Percentiles rank a stretch among this genome's conserved stretches.
These are phyloP conservation scores for Apiospora kogelbergensis DNA, from an alignment of 2,329 filamentous ascomycete species.

Conservation along the genomic window DNA sequence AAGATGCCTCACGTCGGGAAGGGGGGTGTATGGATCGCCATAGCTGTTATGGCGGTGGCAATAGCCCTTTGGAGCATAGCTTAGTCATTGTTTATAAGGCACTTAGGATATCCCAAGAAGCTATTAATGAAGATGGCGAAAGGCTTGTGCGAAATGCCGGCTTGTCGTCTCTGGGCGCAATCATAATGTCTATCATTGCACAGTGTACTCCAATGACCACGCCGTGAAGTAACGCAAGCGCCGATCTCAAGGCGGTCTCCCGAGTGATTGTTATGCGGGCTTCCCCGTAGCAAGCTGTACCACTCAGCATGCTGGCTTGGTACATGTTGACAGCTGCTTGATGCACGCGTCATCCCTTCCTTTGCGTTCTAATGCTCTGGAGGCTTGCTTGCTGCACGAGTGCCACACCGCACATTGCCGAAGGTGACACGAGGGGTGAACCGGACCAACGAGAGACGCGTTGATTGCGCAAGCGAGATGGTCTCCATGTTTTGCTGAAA, in stretches of 20 bases:
- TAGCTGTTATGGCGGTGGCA: not conserved
- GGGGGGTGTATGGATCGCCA: not conserved
- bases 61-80: not conserved
- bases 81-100: not conserved
- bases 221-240: not conserved
- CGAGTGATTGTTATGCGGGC: not conserved
- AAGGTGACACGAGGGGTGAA: not conserved
- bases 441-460: constrained; percentile 3
- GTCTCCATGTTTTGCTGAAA: not conserved
- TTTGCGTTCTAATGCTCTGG: not conserved
- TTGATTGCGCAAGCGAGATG: not conserved
- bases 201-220: not conserved
- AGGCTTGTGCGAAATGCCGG: constrained; percentile 1
- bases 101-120: not conserved
- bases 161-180: not conserved
- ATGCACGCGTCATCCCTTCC: not conserved
- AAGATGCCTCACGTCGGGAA: not conserved
- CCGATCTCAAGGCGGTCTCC: not conserved
- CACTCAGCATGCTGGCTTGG: not conserved
- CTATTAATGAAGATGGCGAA: not conserved
- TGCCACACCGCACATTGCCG: constrained; percentile 5
- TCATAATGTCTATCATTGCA: not conserved
- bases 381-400: not conserved
- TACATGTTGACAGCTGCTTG: not conserved
- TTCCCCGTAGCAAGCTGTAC: constrained; percentile 1